Conservation (phyloP, 2,329 filamentous ascomycete species). For the Rutstroemia sydowiana region DNA sequence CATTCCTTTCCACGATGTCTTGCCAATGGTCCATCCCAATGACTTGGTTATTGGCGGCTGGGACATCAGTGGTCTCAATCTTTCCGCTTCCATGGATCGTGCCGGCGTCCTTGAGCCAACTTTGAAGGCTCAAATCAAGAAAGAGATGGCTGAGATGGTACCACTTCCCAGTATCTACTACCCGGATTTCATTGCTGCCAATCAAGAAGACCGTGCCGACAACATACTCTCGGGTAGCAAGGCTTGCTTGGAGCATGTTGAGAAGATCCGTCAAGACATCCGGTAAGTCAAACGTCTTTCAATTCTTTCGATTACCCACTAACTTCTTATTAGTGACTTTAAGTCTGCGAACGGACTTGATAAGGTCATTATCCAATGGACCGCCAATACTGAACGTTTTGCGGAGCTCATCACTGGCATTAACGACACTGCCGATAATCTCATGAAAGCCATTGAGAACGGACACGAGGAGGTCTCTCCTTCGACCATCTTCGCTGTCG, state of each 20-base stretch:
- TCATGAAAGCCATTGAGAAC: constrained; percentile 76
- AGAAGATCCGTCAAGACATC: constrained; percentile 89
- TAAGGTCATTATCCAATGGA: constrained; percentile 97
- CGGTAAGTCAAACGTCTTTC: constrained; percentile 43
- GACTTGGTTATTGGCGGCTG: constrained; percentile 92
- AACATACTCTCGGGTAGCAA: constrained; percentile 79
- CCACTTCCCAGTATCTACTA: constrained; percentile 96
- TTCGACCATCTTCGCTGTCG: constrained; percentile 92
- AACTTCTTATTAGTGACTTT: constrained; percentile 57
- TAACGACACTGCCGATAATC: constrained; percentile 94
- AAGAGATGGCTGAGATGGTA: constrained; percentile 85
- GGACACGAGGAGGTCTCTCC: constrained; percentile 90
- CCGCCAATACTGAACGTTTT: constrained; percentile 96
- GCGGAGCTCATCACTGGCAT: constrained; percentile 80
- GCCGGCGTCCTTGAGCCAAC: constrained; percentile 93
- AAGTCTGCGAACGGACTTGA: constrained; percentile 78
- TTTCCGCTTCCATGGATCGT: constrained; percentile 90
- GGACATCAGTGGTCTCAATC: constrained; percentile 90
- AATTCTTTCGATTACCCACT: not conserved
- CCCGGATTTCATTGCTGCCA: constrained; percentile 97
- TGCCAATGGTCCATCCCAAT: constrained; percentile 96
- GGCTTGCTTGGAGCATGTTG: constrained; percentile 80
- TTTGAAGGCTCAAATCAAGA: constrained; percentile 80
- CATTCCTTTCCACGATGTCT: constrained; percentile 86
- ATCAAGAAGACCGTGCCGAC: constrained; percentile 94